Evolutionary conservation across 768 basidiomycete species (phyloP), one percentile per base, ranked within the genome.

Genomic region (Chlorophyllum brunneum): DNA sequence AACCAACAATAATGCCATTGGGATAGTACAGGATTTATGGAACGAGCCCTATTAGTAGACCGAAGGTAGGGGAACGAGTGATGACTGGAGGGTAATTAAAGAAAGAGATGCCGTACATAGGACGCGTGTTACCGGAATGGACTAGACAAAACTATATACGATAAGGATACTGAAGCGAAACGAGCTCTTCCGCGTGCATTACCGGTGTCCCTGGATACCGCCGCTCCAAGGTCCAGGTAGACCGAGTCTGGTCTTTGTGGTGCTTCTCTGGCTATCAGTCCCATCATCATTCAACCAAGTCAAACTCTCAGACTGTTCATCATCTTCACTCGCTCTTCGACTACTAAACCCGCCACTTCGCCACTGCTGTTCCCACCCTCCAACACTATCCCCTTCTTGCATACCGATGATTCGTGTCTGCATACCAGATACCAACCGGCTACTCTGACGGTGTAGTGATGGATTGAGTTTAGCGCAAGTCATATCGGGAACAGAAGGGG

Each of bases 311-410:
- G 51, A 42, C 40, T 65, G 61, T n/a, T 67, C 67, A 4, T 68
- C 68, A 29, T 67, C 66, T 39, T 64, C 68, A 11, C 65, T 68
- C 15, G 61, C 54, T 33, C 57, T 61, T 39, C 59, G 56, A 34
- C 52, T 59, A 13, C 58, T 57, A 62, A 61, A 66, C 5, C 63
- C 66, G 20, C 56, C 51, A 10, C 63, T 64, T 61, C 60, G 67
- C 40, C 67, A 61, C 39, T 67, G 55, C 33, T 58, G 47, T 31
- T 64, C 65, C 27, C 61, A 64, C 43, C 63, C 63, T 56, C 59
- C 67, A 26, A 62, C 63, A 6, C 55, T 56, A 34, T 62, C 60
- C 20, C 51, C 45, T 34, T 58, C 56, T 22, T 57, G 55, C 37
- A 51, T 55, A n/a, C n/a, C n/a, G n/a, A n/a, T 24, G 39, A 46